Percentiles rank a stretch among this genome's conserved stretches.
phyloP scores from a whole-genome alignment of 1,284 basidiomycete genomes.

The Ceratobasidium sp. region DNA sequence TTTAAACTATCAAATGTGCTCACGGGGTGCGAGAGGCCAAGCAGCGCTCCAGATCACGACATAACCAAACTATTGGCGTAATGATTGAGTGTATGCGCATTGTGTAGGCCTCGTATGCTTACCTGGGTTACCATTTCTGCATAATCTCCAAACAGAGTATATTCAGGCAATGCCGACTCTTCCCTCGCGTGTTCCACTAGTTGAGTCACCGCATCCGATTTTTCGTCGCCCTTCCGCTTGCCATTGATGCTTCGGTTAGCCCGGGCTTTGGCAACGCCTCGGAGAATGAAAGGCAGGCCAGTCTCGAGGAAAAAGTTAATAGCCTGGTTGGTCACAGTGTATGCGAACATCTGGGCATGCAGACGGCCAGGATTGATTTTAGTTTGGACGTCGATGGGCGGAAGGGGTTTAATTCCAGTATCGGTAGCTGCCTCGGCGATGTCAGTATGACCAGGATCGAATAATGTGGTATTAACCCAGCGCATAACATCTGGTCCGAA shows the following conservation, averaged over 20 bases:
- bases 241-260: conserved; percentile 46
- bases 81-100: conserved; percentile 38
- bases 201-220: conserved; percentile 62
- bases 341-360: conserved; percentile 92
- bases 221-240: conserved; percentile 62
- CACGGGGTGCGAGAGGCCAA: conserved; percentile 90
- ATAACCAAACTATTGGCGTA: conserved; percentile 76
- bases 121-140: conserved; percentile 86
- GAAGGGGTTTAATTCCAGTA: conserved; percentile 41
- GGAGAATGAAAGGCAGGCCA: conserved; percentile 78
- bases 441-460: conserved; percentile 43
- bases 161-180: conserved; percentile 81
- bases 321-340: conserved; percentile 89
- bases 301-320: conserved; percentile 83
- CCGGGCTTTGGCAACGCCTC: conserved; percentile 57
- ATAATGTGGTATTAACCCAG: conserved; percentile 56
- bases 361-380: conserved; percentile 61
- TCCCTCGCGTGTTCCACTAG: conserved; percentile 77
- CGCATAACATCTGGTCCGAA: conserved; percentile 84
- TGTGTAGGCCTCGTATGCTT: background rate
- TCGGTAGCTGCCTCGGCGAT: conserved; percentile 42
- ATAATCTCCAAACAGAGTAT: conserved; percentile 83
- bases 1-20: conserved; percentile 47
- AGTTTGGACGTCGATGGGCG: conserved; percentile 23
- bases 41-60: conserved; percentile 90